These are phyloP conservation scores for Apium graveolens DNA, from an alignment of 129 eudicot genomes.

Conservation along the genomic window DNA sequence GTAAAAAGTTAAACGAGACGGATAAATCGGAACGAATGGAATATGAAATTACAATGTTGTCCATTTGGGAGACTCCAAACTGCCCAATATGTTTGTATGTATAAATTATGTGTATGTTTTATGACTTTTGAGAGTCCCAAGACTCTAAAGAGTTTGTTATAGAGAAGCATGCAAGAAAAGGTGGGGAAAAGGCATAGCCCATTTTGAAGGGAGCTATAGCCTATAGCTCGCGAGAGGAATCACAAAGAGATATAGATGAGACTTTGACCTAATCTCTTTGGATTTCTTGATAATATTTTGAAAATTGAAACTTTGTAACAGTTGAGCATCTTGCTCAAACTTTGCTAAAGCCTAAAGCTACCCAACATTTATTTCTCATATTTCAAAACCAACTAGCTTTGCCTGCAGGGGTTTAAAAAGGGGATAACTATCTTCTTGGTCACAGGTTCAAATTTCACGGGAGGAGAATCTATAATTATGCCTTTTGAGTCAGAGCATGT, in stretches of 20 bases:
- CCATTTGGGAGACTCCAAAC: conserved; percentile 14
- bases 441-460: no score
- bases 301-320: conserved; percentile 15
- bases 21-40: no score
- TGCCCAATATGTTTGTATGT: conserved; percentile 17
- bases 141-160: conserved; percentile 25
- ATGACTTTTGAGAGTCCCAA: conserved; percentile 30
- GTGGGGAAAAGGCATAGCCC: conserved; percentile 26
- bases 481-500: no score
- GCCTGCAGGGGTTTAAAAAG: no score
- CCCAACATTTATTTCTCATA: conserved; percentile 18
- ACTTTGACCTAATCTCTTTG: conserved; percentile 45
- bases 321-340: conserved; percentile 32
- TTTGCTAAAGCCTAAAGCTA: conserved; percentile 38
- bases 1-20: no score
- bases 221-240: conserved; percentile 38
- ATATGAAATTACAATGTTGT: conserved; percentile 10
- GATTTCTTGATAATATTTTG: conserved; percentile 32
- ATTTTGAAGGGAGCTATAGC: conserved; percentile 25
- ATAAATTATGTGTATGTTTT: neutral
- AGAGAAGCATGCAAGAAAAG: conserved; percentile 40
- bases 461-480: no score
- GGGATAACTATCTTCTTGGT: no score
- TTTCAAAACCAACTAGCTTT: conserved; percentile 32
- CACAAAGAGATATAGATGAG: conserved; percentile 20